Evolutionary conservation across 805 yeast genomes (phyloP), one percentile per base, ranked within the genome.

Genomic region (Cyberlindnera japonica): DNA sequence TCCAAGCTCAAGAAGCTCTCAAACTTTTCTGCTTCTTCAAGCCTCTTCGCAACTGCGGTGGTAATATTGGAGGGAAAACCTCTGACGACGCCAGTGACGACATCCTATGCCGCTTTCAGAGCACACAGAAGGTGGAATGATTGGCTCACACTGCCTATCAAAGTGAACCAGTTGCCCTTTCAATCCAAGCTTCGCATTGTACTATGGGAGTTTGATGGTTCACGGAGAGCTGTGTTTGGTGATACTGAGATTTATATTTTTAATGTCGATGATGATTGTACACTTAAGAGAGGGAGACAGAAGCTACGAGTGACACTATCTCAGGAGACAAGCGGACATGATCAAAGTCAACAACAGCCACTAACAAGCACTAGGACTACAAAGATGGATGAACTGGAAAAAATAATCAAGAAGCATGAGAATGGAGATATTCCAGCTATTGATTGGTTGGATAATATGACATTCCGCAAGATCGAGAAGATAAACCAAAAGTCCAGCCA

Each of bases 371-470:
- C 51, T 2, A 38, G 51, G 6, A 44, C 48, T 7, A 45, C 58
- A 10, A 67, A 67, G 33, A 68, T 72, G 68, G 77, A 74, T 38
- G 51, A 67, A 6, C 54, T 77, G 15, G 88, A 83, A 47, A 59
- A 58, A 35, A 65, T 72, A 36, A 65, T 84, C 30, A 80, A 83
- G 47, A 64, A 62, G 35, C 84, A 80, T 53, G 89, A 83, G 53
- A 70, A 74, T 45, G 89, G 89, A 1, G 90, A 84, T 19, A 65
- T 77, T 19, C 63, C 72, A 5, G 61, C 74, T 6, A 60, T 76
- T 1, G 77, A 73, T 35, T 90, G 97, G 97, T 66, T 89, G 9
- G 95, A 88, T 54, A 69, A 75, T 33, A 51, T 84, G 41, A 74
- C 83, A 1, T 68, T 80, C 46, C 68, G 85, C 11, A 67, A 68